Conservation (phyloP, 169 alveolate genomes). For the Cryptosporidium sp. region DNA sequence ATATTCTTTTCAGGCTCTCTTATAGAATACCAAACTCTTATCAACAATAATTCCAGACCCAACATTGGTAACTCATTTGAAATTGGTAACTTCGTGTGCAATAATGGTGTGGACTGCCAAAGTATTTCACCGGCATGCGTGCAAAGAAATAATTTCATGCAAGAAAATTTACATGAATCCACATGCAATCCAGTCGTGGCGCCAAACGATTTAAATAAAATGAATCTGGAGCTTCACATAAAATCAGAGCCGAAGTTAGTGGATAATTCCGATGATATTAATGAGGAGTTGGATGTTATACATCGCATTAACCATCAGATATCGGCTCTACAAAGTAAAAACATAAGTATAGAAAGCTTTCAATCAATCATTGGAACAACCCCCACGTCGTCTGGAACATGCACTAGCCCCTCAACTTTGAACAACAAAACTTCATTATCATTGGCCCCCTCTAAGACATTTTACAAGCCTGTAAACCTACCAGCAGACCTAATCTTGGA, state of each 20-base stretch:
- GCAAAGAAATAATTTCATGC: not conserved
- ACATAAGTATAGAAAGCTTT: conserved; percentile 38
- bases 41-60: conserved; percentile 1
- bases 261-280: not conserved
- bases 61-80: not conserved
- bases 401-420: conserved; percentile 10
- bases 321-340: conserved; percentile 38
- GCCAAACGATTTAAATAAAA: conserved; percentile 1
- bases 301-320: conserved; percentile 49
- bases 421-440: not conserved
- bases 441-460: not conserved
- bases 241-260: not conserved
- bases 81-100: not conserved
- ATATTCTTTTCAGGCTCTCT: conserved; percentile 55
- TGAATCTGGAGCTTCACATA: not conserved
- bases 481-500: conserved; percentile 28
- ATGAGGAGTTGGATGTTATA: conserved; percentile 35
- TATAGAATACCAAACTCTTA: not conserved
- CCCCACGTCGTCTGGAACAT: conserved; percentile 40
- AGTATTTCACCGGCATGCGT: not conserved
- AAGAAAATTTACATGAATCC: conserved; percentile 12
- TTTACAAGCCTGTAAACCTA: conserved; percentile 12
- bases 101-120: not conserved
- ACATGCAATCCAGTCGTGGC: not conserved
- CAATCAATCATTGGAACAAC: conserved; percentile 42